Evolutionary conservation across 441 rosid species (phyloP).

Genomic region (Syzygium syzygioides): DNA sequence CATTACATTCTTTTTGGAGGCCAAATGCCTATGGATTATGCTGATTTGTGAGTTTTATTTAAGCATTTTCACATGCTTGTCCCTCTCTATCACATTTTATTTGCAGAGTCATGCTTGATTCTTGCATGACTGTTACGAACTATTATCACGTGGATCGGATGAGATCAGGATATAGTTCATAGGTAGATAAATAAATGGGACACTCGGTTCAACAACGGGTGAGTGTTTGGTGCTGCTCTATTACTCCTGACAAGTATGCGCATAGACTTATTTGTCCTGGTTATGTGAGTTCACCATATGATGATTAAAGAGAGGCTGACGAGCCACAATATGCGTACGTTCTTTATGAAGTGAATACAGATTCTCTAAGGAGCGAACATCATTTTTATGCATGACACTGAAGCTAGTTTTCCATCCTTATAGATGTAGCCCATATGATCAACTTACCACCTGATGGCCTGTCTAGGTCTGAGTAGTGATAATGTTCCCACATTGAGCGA

Average conservation of each 20-base stretch:
- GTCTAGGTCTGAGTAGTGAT: neutral
- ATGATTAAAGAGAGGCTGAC: neutral
- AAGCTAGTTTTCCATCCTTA: neutral
- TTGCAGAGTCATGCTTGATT: neutral
- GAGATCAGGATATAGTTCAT: neutral
- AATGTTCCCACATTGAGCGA: neutral
- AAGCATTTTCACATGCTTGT: neutral
- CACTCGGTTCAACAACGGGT: neutral
- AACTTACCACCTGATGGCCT: neutral
- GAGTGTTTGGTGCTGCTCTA: neutral
- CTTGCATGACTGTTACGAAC: neutral
- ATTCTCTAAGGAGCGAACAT: neutral
- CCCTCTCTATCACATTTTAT: neutral
- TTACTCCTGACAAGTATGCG: neutral
- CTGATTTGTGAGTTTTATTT: neutral
- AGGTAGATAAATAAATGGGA: neutral
- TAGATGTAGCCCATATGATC: neutral
- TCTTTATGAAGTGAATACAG: neutral
- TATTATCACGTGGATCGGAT: neutral
- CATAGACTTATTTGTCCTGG: neutral
- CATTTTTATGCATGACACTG: neutral
- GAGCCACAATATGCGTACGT: neutral
- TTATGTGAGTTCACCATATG: neutral
- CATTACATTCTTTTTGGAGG: neutral
- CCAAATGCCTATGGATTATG: neutral